Conservation (phyloP, 139 green algal genomes). For the Chlamydomonas incerta region DNA sequence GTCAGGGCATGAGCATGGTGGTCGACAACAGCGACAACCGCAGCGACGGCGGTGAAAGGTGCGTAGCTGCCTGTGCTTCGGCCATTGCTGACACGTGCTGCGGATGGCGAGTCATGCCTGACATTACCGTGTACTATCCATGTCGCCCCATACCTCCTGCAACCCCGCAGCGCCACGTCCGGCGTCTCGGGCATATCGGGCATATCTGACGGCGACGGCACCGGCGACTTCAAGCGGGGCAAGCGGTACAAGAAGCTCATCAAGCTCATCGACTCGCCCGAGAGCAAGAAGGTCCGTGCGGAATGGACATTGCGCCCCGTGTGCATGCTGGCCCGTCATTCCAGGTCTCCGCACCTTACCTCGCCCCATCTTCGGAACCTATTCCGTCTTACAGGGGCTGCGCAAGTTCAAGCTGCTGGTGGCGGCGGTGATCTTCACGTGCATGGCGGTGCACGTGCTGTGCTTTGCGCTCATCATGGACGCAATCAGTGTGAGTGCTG, state of each 20-base stretch:
- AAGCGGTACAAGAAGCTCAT: slow-evolving; percentile 34
- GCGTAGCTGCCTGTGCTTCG: no score
- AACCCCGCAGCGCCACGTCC: no score
- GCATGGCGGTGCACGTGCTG: background rate
- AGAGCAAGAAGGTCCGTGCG: background rate
- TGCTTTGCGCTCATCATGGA: slow-evolving; percentile 15
- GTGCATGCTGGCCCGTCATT: no score
- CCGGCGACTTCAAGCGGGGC: slow-evolving; percentile 29
- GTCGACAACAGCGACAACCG: background rate
- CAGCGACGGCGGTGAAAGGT: slow-evolving; percentile 15
- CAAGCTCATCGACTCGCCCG: slow-evolving; percentile 6
- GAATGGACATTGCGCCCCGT: no score
- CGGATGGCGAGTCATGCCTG: no score
- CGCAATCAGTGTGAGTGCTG: background rate
- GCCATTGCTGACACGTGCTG: no score
- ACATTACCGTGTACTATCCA: no score
- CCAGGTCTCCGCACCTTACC: no score
- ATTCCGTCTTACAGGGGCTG: no score
- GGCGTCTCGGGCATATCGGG: background rate
- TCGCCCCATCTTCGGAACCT: no score
- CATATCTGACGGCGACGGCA: background rate
- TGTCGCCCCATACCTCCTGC: no score
- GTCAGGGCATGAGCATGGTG: background rate
- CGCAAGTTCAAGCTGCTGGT: background rate
- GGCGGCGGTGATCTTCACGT: background rate